Base-by-base conservation (phyloP, 306 rosid species). In the Dalbergia oliveri region DNA sequence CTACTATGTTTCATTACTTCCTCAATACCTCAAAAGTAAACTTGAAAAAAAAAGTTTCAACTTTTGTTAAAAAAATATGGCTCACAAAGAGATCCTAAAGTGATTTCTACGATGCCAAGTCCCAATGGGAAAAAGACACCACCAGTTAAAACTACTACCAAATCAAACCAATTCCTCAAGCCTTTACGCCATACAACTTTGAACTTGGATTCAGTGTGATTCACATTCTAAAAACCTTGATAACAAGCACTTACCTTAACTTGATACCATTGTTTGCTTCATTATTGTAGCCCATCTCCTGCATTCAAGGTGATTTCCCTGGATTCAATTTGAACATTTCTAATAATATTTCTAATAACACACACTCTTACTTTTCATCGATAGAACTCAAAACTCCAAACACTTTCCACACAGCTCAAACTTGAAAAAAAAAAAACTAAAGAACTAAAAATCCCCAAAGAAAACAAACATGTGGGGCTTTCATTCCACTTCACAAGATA, bases 301-400 rank as follows among this genome's bases (percentile, higher is more conserved):
- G 99, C 99, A 94, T 94, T 94, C 91, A 94, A 93, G 90, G 87
- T 89, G 91, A 93, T 93, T 88, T 86, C 87, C 97, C 99, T 94
- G 99, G 93, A 94, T 91, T 93, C 97, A 94, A 94, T 90, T 82
- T 89, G 73, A 88, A 89, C 2, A 35, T 86, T 83, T 87, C 97
- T 87, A 94, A 90, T 90, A 87, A 70, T 66, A n/a, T n/a, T n/a
- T n/a, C n/a, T n/a, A n/a, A n/a, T n/a, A n/a, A n/a, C n/a, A n/a
- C n/a, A n/a, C n/a, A n/a, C n/a, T n/a, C n/a, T n/a, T n/a, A n/a
- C n/a, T n/a, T n/a, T n/a, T n/a, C n/a, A n/a, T n/a, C n/a, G n/a
- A n/a, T n/a, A n/a, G n/a, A n/a, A n/a, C n/a, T n/a, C n/a, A n/a
- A n/a, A n/a, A n/a, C n/a, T n/a, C n/a, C n/a, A n/a, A n/a, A n/a